Evolutionary conservation across 495 filamentous ascomycete genomes (phyloP).

Genomic region (Tuber calosporum): DNA sequence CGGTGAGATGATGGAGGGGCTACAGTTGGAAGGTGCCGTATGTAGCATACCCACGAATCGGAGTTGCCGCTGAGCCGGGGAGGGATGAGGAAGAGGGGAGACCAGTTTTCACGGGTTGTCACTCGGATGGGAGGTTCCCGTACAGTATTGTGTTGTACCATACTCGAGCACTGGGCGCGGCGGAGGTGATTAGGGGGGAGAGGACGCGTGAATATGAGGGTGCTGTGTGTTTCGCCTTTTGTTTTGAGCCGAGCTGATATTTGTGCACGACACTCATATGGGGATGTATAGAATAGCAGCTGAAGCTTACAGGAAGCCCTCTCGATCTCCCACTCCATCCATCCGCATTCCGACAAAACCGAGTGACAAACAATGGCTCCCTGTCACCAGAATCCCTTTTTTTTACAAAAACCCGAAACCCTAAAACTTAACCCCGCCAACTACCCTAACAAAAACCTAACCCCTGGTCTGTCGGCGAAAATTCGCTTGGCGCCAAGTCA

Average conservation of each 20-base stretch:
- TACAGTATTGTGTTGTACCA: background rate
- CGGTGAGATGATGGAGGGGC: background rate
- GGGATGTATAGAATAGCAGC: too few species aligned
- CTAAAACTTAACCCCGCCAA: background rate
- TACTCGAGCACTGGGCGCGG: too few species aligned
- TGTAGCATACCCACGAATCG: background rate
- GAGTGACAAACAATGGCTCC: background rate
- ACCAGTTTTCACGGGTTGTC: background rate
- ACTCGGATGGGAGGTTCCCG: background rate
- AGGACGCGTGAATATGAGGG: too few species aligned
- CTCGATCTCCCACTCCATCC: too few species aligned
- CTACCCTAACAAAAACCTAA: background rate
- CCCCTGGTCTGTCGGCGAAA: conserved; percentile 27
- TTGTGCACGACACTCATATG: too few species aligned
- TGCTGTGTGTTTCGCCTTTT: too few species aligned
- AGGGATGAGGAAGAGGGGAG: background rate
- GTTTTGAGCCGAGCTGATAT: too few species aligned
- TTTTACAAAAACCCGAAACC: background rate
- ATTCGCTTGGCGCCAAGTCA: conserved; percentile 27
- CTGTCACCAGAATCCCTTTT: background rate
- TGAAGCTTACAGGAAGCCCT: background rate
- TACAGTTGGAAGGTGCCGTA: background rate
- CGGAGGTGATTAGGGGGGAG: background rate
- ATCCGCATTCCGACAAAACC: background rate
- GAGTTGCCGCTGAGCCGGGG: background rate